These are phyloP conservation scores for Aspergillus niger DNA, from an alignment of 2,329 filamentous ascomycete genomes.

Conservation along the genomic window DNA sequence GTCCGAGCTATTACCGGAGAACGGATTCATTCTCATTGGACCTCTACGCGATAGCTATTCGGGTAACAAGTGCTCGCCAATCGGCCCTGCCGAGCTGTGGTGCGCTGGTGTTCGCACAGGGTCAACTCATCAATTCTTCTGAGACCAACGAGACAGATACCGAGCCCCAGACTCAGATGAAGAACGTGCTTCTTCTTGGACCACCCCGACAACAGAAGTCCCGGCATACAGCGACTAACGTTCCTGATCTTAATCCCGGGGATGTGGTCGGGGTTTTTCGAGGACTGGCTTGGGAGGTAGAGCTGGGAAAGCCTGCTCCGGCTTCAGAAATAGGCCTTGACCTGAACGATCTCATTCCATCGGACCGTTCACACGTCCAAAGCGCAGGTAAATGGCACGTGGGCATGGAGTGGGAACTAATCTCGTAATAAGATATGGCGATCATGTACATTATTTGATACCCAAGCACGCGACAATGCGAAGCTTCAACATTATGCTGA, in stretches of 20 bases:
- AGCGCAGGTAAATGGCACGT: constrained; percentile 36
- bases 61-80: constrained; percentile 21
- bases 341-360: not conserved
- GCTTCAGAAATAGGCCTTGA: not conserved
- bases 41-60: constrained; percentile 23
- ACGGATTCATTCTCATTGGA: not conserved
- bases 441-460: constrained; percentile 1
- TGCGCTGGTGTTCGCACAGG: constrained; percentile 28
- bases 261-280: constrained; percentile 34
- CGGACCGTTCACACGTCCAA: not conserved
- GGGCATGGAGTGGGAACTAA: constrained; percentile 44
- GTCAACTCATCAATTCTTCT: not conserved
- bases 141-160: constrained; percentile 1
- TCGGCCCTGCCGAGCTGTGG: constrained; percentile 28
- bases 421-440: constrained; percentile 13
- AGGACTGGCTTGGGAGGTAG: constrained; percentile 41
- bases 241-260: constrained; percentile 18
- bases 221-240: not conserved
- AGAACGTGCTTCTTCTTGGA: constrained; percentile 32
- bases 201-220: constrained; percentile 19
- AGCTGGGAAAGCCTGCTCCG: constrained; percentile 21
- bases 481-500: not conserved
- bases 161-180: not conserved
- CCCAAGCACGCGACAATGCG: not conserved
- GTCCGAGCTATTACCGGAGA: not conserved